Base-by-base conservation (phyloP, 805 yeast species). In the Pichia cabralensis region DNA sequence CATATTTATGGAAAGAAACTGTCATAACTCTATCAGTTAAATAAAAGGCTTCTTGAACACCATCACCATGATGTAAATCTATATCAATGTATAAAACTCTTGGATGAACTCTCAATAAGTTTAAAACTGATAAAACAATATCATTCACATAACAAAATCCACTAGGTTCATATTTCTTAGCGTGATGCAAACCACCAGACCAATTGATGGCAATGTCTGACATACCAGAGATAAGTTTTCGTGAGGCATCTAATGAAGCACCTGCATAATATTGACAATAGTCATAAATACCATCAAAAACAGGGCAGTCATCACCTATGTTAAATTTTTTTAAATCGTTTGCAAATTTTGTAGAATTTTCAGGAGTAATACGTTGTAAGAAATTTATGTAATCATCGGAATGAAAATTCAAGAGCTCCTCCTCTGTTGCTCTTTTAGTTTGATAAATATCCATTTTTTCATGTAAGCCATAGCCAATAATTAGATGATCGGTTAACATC, bases 131-230 rank as follows among this genome's bases (percentile, higher is more conserved):
- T 30, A 89, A 64, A 1, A 86, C 97, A 43, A 89, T 89, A 61
- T 89, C 97, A 60, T 89, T 89, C 29, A 86, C 79, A 50, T 89
- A 89, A 62, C 97, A 89, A 55, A 89, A 89, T 21, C 97, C 97
- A 38, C 86, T 75, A 7, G 97, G 96, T 56, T 86, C 96, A 29
- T 76, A 71, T 60, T 89, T 89, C 52, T 89, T 89, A 5, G 97
- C 97, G 60, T 89, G 97, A 58, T 89, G 97, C 31, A 89, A 66
- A 3, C 97, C 97, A 26, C 97, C 97, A 10, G 94, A 82, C 83
- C 94, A 89, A 60, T 89, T 89, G 40, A 89, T 81, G 28, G 96
- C 96, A 31, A 89, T 82, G 55, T 88, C 97, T 48, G 89, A 80
- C 67, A 80, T 80, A 13, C 89, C 94, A 40, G 81, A 70, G 35